phyloP scores from a whole-genome alignment of 164 flowering plant genomes.

The Umbellularia californica region DNA sequence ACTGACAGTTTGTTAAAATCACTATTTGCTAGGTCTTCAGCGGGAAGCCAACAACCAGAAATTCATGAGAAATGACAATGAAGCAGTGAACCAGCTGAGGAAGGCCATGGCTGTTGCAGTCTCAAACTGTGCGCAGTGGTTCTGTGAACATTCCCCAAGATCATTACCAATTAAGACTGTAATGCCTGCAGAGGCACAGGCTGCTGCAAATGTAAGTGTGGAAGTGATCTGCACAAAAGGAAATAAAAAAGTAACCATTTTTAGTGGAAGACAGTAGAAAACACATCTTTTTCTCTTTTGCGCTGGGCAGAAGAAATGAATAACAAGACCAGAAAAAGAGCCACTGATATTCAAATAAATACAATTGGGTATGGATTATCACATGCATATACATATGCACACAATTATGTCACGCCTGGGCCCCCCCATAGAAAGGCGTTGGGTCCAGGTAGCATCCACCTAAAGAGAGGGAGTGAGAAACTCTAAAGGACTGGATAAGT shows the following conservation, averaged over 20 bases:
- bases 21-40: slow-evolving; percentile 5
- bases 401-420: too few species aligned
- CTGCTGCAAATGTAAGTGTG: slow-evolving; percentile 23
- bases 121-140: slow-evolving; percentile 65
- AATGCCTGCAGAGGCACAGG: slow-evolving; percentile 35
- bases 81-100: slow-evolving; percentile 68
- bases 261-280: background rate
- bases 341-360: background rate
- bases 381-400: background rate
- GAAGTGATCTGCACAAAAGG: slow-evolving; percentile 16
- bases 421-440: too few species aligned
- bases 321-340: background rate
- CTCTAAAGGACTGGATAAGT: too few species aligned
- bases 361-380: background rate
- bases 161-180: slow-evolving; percentile 77
- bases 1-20: background rate
- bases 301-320: background rate
- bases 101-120: slow-evolving; percentile 88
- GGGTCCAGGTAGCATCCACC: too few species aligned
- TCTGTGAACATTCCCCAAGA: slow-evolving; percentile 45
- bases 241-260: background rate
- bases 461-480: too few species aligned
- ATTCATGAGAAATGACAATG: slow-evolving; percentile 72
- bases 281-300: background rate
- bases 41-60: slow-evolving; percentile 78